Base-by-base conservation (phyloP, 441 rosid species). In the Populus hybrid region DNA sequence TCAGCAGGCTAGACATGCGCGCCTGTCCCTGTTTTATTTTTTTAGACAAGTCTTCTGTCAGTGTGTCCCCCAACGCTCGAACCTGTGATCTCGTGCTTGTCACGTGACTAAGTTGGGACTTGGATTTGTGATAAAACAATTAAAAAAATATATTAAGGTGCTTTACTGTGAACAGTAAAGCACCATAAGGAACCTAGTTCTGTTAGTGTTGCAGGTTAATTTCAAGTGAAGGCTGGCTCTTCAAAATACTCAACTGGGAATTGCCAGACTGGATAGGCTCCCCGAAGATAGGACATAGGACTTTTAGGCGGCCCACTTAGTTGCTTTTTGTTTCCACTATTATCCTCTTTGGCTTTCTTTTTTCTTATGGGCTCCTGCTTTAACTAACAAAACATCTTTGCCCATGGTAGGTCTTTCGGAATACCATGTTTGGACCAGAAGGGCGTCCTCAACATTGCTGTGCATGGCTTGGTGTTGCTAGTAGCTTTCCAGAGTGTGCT, bases 401-500 rank as follows among this genome's bases (percentile, higher is more conserved):
- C 65, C 75, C 81, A 71, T 84, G 61, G 69, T 77, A 97, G 99
- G 98, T 97, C 79, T 97, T 97, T 84, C 89, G 99, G 80, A 97
- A 94, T 89, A 97, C 99, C 74, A 97, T 97, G 99, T 97, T 97
- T 89, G 99, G 99, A 66, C 99, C 98, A 78, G 99, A 97, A 88
- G 99, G 99, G 79, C 97, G 99, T 80, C 99, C 99, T 77, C 99
- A 97, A 81, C 99, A 97, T 84, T 97, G 99, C 76, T 97, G 99
- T 89, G 98, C 99, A 76, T 97, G 99, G 99, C 99, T 97, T 80
- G 96, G 99, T 82, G 98, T 97, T 83, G 99, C 99, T 80, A 91
- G 99, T n/a, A n/a, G n/a, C n/a, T n/a, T n/a, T n/a, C n/a, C n/a
- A n/a, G n/a, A n/a, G n/a, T n/a, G n/a, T n/a, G n/a, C n/a, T n/a